Conservation (phyloP, 2,329 filamentous ascomycete genomes). For the Diaporthe sp. region DNA sequence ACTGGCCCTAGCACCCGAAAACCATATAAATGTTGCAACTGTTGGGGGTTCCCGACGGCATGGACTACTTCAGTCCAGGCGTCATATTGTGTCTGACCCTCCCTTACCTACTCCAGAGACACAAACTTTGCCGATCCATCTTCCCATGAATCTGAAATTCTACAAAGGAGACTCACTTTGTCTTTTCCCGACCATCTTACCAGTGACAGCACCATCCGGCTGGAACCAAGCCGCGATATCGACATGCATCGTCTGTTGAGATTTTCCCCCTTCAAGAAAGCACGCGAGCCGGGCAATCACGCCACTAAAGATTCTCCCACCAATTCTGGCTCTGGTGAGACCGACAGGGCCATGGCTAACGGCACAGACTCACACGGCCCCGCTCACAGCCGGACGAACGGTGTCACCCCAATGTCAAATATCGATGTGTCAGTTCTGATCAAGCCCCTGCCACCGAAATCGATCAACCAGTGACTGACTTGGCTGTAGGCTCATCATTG, state of each 20-base stretch:
- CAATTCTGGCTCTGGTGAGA: not conserved
- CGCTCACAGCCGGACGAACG: not conserved
- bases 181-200: not conserved
- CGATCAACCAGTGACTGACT: not conserved
- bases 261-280: not conserved
- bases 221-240: not conserved
- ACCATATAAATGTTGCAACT: not conserved
- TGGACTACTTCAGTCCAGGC: not conserved
- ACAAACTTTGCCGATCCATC: not conserved
- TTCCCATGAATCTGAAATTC: not conserved
- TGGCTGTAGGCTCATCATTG: slow-evolving; percentile 44
- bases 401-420: not conserved
- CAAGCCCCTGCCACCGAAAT: not conserved
- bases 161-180: not conserved
- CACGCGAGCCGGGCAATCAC: not conserved
- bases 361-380: not conserved
- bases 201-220: not conserved
- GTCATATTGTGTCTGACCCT: not conserved
- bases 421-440: slow-evolving; percentile 34
- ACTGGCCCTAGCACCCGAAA: not conserved
- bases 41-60: not conserved
- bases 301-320: not conserved
- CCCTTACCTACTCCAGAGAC: not conserved
- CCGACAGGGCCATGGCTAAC: not conserved
- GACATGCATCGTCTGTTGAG: not conserved